A percentile compares a stretch with the other conserved stretches of the same genome.
These are phyloP conservation scores for Entoloma clypeatum DNA, from an alignment of 1,284 basidiomycete genomes.

Conservation along the genomic window DNA sequence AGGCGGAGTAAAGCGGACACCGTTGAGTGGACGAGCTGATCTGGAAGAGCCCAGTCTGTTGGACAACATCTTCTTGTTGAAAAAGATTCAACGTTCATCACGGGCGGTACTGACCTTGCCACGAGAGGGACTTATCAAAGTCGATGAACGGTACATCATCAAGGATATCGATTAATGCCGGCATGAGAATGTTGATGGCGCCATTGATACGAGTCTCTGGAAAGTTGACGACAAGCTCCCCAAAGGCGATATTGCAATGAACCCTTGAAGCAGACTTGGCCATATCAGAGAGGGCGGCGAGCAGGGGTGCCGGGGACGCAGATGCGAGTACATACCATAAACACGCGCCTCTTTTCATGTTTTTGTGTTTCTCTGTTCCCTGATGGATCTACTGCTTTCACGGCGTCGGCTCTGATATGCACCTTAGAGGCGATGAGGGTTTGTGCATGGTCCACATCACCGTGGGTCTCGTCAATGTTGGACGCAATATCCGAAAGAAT, in stretches of 20 bases:
- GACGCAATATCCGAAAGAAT: slow-evolving; percentile 79
- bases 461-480: slow-evolving; percentile 50
- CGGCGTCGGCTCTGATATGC: slow-evolving; percentile 34
- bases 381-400: slow-evolving; percentile 23
- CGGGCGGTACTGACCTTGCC: slow-evolving; percentile 55
- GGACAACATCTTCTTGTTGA: slow-evolving; percentile 13
- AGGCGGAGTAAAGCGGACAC: slow-evolving; percentile 70
- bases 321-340: slow-evolving; percentile 47
- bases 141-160: slow-evolving; percentile 67
- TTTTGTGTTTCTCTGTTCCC: slow-evolving; percentile 20
- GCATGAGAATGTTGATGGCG: slow-evolving; percentile 47
- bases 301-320: not conserved
- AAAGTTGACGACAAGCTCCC: slow-evolving; percentile 64
- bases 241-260: slow-evolving; percentile 76
- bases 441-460: slow-evolving; percentile 47
- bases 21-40: slow-evolving; percentile 75
- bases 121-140: slow-evolving; percentile 73
- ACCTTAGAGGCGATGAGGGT: slow-evolving; percentile 61
- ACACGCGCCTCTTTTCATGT: slow-evolving; percentile 36
- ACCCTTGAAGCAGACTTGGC: slow-evolving; percentile 56
- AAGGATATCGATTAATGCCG: slow-evolving; percentile 62
- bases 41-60: slow-evolving; percentile 78
- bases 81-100: not conserved
- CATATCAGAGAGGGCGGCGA: not conserved
- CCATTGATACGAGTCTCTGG: slow-evolving; percentile 49